Evolutionary conservation across 2,329 filamentous ascomycete genomes (phyloP), one percentile per base, ranked within the genome.

Genomic region (Chaetothyriales sp.): DNA sequence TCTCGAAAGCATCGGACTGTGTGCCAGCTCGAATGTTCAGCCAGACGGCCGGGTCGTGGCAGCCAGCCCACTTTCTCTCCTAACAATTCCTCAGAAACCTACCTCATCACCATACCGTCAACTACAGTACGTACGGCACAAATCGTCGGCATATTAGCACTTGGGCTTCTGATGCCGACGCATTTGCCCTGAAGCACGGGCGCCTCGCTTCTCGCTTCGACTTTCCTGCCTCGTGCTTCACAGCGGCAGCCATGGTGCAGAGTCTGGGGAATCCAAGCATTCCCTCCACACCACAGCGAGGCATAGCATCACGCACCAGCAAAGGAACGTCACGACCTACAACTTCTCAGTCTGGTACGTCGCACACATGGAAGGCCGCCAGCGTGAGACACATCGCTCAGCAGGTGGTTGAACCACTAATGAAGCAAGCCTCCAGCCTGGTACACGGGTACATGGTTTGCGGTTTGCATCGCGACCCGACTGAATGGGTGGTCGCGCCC

Each of bases 371-470:
- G 33, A 40, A 40, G 10, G 33, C 33, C 33, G 33, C 33, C 33
- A 40, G 33, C 10, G 33, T 40, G 33, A 40, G 33, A 13, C 33
- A 40, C 33, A 40, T 40, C 13, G 33, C 33, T 13, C 33, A 40
- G 33, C 33, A 40, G 33, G 33, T 40, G 10, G 33, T 40, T 40
- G 10, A 40, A 15, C 33, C 33, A 5, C 33, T 40, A 13, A 15
- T 15, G 33, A 40, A 40, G 33, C 33, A 40, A 40, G 10, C 33
- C 33, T 10, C 33, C 33, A 47, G 28, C 0, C 78, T 97, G 59
- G 97, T 92, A 29, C 90, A 97, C 80, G 90, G 92, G 58, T 97
- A 97, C 71, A 94, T 97, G 88, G 90, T 97, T 40, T 97, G 90
- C 64, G 90, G 90, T 79, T 90, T 97, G 59, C 90, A 90, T 57